Base-by-base conservation (phyloP, 805 yeast species). In the Wickerhamomyces chambardii region DNA sequence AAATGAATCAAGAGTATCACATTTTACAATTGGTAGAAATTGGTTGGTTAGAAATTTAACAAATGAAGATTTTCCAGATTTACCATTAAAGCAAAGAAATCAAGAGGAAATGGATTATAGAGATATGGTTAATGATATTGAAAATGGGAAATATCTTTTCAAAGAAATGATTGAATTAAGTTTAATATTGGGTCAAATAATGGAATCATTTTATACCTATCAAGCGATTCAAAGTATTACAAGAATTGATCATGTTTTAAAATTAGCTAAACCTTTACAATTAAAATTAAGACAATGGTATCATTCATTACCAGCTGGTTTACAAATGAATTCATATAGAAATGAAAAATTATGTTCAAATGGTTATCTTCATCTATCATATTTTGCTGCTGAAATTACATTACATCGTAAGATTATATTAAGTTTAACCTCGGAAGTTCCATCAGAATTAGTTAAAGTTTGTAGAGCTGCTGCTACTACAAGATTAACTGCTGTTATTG, bases 401-500 rank as follows among this genome's bases (percentile, higher is more conserved):
- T 62, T 89, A 17, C 97, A 89, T 55, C 63, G 97, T 33, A 76
- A 78, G 47, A 84, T 84, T 35, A 73, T 82, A 17, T 68, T 81
- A 5, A 61, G 73, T 9, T 58, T 82, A 31, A 51, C 44, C 19
- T 39, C 53, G 6, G 61, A 61, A 19, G 55, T 75, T 0, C 74
- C 81, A 6, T 59, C 58, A 9, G 82, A 78, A 40, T 56, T 81
- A 17, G 62, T 69, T 9, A 57, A 63, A 22, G 87, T 87, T 2
- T 86, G 96, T 53, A 68, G 95, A 30, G 66, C 79, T 21, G 95
- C 96, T 0, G 97, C 96, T 2, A 75, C 70, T 38, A 81, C 94
- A 2, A 64, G 97, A 49, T 63, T 89, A 15, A 59, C 73, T 7
- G 95, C 95, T 0, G 84, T 95, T 1, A 73, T 84, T 40, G 92